Conservation (phyloP, 768 basidiomycete species). For the Mycena polygramma region DNA sequence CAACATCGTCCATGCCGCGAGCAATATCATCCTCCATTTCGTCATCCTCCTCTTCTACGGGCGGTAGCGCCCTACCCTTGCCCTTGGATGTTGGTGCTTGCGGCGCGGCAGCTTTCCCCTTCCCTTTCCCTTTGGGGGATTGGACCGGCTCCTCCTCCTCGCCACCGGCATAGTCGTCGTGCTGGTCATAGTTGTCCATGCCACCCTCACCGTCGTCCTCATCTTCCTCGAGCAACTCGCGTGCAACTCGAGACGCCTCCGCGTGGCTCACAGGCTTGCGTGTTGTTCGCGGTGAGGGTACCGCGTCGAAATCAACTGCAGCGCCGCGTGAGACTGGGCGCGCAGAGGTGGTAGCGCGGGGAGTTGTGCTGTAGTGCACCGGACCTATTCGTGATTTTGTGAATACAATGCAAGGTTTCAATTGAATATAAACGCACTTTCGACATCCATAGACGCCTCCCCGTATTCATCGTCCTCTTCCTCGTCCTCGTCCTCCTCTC, state of each 20-base stretch:
- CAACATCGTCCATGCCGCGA: constrained; percentile 46
- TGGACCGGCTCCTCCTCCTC: constrained; percentile 53
- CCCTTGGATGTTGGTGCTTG: constrained; percentile 50
- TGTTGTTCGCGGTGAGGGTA: constrained; percentile 66
- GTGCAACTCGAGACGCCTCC: constrained; percentile 55
- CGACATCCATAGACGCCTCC: constrained; percentile 84
- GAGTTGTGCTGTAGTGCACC: constrained; percentile 55
- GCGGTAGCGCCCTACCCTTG: constrained; percentile 30
- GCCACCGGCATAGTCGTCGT: constrained; percentile 60
- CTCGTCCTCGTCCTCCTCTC: constrained; percentile 32
- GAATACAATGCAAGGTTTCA: not conserved
- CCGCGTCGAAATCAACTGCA: constrained; percentile 67
- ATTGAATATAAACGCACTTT: constrained; percentile 64
- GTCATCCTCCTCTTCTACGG: constrained; percentile 55
- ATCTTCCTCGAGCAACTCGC: constrained; percentile 42
- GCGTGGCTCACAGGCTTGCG: constrained; percentile 49
- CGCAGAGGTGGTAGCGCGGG: constrained; percentile 56
- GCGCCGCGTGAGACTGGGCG: constrained; percentile 64
- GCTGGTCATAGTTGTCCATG: constrained; percentile 47
- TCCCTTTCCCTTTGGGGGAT: constrained; percentile 57
- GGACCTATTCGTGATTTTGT: constrained; percentile 49
- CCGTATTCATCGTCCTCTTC: constrained; percentile 62
- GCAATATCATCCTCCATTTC: constrained; percentile 58
- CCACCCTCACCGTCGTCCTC: constrained; percentile 44
- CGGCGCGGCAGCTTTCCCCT: constrained; percentile 51